Conservation (phyloP, 192 early-diverging fungal species). For the Globomyces pollinis-pini region DNA sequence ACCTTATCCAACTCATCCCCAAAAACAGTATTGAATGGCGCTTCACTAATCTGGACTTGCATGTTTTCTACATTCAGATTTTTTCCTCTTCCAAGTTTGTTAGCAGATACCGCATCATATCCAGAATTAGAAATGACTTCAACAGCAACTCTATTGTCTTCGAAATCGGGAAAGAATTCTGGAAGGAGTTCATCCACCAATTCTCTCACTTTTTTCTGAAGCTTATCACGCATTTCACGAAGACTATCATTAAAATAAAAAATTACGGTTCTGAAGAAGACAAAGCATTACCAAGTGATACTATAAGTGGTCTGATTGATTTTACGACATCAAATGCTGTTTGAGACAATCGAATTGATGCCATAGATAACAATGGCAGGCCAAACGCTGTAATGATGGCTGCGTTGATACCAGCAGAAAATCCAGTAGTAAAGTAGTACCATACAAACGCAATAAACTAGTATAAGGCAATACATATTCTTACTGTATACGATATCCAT, state of each 20-base stretch:
- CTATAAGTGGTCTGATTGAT: slow-evolving; percentile 76
- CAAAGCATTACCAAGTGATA: slow-evolving; percentile 51
- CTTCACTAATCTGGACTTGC: neutral
- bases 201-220: slow-evolving; percentile 68
- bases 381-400: slow-evolving; percentile 32
- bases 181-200: slow-evolving; percentile 81
- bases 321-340: slow-evolving; percentile 41
- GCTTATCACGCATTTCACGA: slow-evolving; percentile 57
- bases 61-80: neutral
- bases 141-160: slow-evolving; percentile 1
- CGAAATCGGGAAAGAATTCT: slow-evolving; percentile 34
- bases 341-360: slow-evolving; percentile 27
- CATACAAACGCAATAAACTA: slow-evolving; percentile 36
- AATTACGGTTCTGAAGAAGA: slow-evolving; percentile 39
- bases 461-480: slow-evolving; percentile 49
- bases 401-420: slow-evolving; percentile 22
- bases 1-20: slow-evolving; percentile 6
- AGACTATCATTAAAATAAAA: no score
- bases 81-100: neutral
- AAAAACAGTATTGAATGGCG: neutral
- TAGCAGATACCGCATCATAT: neutral
- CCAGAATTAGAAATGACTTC: neutral
- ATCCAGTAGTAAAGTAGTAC: slow-evolving; percentile 44
- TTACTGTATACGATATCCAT: slow-evolving; percentile 9
- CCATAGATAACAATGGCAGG: slow-evolving; percentile 45